Evolutionary conservation across 768 basidiomycete genomes (phyloP).

Genomic region (Gymnopilus junonius): DNA sequence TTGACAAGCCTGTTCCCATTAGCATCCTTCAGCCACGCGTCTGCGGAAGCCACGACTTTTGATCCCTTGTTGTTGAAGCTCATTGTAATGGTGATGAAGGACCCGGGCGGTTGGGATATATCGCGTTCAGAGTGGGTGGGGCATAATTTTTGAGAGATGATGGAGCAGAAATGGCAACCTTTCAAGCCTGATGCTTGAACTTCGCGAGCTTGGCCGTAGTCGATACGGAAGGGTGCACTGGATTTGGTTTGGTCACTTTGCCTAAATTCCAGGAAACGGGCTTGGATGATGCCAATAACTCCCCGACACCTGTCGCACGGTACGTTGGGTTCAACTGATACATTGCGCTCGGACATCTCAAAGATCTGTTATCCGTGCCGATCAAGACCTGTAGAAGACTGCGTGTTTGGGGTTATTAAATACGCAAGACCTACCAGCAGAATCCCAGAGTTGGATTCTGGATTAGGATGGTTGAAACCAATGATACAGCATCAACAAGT

Average conservation of each 20-base stretch:
- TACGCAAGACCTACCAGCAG: too few species aligned
- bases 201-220: background rate
- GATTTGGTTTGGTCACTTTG: background rate
- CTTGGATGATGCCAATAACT: background rate
- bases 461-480: too few species aligned
- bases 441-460: too few species aligned
- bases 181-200: constrained; percentile 5
- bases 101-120: background rate
- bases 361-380: background rate
- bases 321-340: background rate
- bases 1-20: background rate
- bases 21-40: background rate
- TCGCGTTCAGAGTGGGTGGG: constrained; percentile 10
- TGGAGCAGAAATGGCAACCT: constrained; percentile 15
- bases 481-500: too few species aligned
- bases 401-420: too few species aligned
- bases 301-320: constrained; percentile 7
- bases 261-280: background rate
- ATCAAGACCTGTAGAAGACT: too few species aligned
- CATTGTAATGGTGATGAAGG: background rate
- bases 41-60: background rate
- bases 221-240: background rate
- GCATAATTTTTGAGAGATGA: constrained; percentile 8
- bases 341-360: background rate
- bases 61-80: background rate